These are phyloP conservation scores for Cicer cuneatum DNA, from an alignment of 306 rosid genomes.

Conservation along the genomic window DNA sequence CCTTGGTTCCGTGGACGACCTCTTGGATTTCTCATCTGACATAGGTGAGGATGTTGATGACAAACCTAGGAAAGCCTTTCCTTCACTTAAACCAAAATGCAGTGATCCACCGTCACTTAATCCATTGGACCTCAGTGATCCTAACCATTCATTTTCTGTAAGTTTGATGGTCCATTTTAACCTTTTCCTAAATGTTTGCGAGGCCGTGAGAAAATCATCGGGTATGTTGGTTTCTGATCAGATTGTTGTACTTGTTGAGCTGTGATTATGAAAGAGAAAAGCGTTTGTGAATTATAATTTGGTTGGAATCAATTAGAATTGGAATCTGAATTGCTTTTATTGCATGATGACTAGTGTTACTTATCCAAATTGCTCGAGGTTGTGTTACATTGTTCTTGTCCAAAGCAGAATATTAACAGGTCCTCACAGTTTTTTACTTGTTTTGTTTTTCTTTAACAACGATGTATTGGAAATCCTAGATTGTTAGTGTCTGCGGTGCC, in stretches of 20 bases:
- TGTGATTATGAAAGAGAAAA: slow-evolving; percentile 20
- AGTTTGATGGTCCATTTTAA: slow-evolving; percentile 46
- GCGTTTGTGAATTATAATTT: slow-evolving; percentile 19
- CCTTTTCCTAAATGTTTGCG: not conserved
- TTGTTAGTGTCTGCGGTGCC: not conserved
- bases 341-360: not conserved
- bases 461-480: slow-evolving; percentile 2
- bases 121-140: slow-evolving; percentile 50
- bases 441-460: slow-evolving; percentile 9
- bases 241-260: not conserved
- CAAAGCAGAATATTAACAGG: not conserved
- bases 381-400: not conserved
- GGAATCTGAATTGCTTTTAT: slow-evolving; percentile 31
- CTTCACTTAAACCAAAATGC: slow-evolving; percentile 46
- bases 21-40: slow-evolving; percentile 74
- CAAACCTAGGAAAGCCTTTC: slow-evolving; percentile 39
- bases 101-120: slow-evolving; percentile 38
- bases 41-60: slow-evolving; percentile 62
- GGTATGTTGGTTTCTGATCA: slow-evolving; percentile 21
- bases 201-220: slow-evolving; percentile 12
- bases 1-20: slow-evolving; percentile 65
- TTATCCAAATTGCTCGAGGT: slow-evolving; percentile 29
- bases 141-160: slow-evolving; percentile 59
- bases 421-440: not conserved
- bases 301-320: slow-evolving; percentile 32